Evolutionary conservation across 148 eudicot species (phyloP), one percentile per base, ranked within the genome.

Genomic region (Chenopodium berlandieri): DNA sequence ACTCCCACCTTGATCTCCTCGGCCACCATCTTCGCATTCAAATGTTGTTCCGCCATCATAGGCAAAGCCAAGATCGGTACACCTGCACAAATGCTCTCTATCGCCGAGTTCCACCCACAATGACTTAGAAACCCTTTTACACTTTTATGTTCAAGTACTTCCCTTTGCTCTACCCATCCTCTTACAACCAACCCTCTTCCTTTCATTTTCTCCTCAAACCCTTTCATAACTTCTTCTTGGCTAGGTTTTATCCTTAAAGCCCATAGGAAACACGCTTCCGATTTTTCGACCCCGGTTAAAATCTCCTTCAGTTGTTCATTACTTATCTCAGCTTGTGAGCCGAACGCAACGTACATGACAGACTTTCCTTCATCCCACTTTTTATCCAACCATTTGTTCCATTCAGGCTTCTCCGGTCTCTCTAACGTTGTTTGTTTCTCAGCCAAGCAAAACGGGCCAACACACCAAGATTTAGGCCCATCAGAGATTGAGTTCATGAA

Each of bases 51-150:
- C 1, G 94, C 98, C 90, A 91, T 85, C 87, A 91, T 86, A 1
- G 97, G 98, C 93, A 91, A 90, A 0, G 91, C 92, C 30, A 94
- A 79, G 31, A 94, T 88, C 0, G 98, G 95, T 4, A 90, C 92
- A 13, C 82, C 82, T 0, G 92, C 91, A 20, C 92, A 94, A 30
- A 90, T 77, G 74, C 94, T 91, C 78, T 94, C 98, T 20, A 84
- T 13, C 4, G 85, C 87, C 10, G 98, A 94, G 86, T 92, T 94
- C 98, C 98, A 90, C 2, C 98, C 95, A 34, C 95, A 92, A 25
- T 94, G 98, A 79, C 91, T 92, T 48, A 94, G 22, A 81, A 90
- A 91, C 7, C 97, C 94, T 23, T 77, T 62, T 0, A 90, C 86
- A 6, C 80, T 78, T 30, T 75, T 78, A 19, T 92, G 98, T 4